Evolutionary conservation across 768 basidiomycete species (phyloP), one percentile per base, ranked within the genome.

Genomic region (Xerocomus spinulosus): DNA sequence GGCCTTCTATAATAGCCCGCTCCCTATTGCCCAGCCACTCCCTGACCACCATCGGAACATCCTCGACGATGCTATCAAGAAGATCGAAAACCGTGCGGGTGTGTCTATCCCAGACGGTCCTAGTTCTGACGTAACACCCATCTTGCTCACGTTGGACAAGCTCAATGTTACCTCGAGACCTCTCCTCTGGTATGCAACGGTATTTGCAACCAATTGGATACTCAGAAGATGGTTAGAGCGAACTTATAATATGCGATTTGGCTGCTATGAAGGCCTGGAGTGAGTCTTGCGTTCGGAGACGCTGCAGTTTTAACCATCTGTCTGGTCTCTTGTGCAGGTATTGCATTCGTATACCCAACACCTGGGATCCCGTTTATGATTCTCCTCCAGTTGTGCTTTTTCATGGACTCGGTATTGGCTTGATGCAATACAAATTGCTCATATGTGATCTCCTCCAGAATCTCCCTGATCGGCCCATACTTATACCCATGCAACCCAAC

Each of bases 391-490:
- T 94, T 30, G 76, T 96, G 14, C 91, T 93, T 61, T 64, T 92
- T 30, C 92, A 96, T 59, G 94, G 94, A 3, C 79, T 98, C 2
- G 93, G 93, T 9, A 75, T 94, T 41, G 92, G 92, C 3, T 66
- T 90, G 10, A 58, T 82, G 17, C 86, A 88, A 57, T 89, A 93
- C 61, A 69, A 77, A 34, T 52, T 70, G n/a, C 68, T 87, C 50
- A 68, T 93, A 44, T 66, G 69, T 10, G 70, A 83, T 53, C 71
- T 93, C 17, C 64, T 86, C 34, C 68, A 70, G 30, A 60, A 69
- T 4, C 73, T 85, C 42, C 67, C 79, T 5, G 78, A 85, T 55
- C 81, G 83, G 17, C 92, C 92, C 4, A 62, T 96, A 45, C 68
- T 96, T 29, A 71, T 96, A 32, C 79, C 78, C 12, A 43, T 96